These are phyloP conservation scores for Podosphaera aphanis DNA, from an alignment of 2,329 filamentous ascomycete genomes.

Conservation along the genomic window DNA sequence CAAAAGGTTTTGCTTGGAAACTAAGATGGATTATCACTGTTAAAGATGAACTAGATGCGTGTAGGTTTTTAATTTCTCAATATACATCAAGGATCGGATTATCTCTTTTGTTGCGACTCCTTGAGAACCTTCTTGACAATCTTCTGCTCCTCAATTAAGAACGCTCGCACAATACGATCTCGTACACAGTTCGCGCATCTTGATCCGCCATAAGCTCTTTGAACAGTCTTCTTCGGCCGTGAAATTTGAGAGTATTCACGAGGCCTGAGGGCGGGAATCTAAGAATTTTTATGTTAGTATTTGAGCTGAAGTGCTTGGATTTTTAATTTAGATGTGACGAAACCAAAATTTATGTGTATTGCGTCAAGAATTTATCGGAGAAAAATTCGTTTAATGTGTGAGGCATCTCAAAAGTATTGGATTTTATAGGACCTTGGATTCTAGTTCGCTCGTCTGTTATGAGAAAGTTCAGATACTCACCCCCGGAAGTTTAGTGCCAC, in stretches of 20 bases:
- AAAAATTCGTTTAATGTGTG: not conserved
- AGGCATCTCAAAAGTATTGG: not conserved
- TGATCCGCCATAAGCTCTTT: slow-evolving; percentile 93
- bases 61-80: too few relatives aligned
- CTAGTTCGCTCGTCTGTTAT: not conserved
- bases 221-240: slow-evolving; percentile 97
- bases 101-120: slow-evolving; percentile 58
- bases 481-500: slow-evolving; percentile 87
- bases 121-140: slow-evolving; percentile 99
- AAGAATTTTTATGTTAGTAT: not conserved
- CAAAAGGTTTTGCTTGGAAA: too few relatives aligned
- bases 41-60: too few relatives aligned
- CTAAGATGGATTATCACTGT: too few relatives aligned
- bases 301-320: not conserved
- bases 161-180: slow-evolving; percentile 91
- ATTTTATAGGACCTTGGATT: not conserved
- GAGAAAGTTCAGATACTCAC: slow-evolving; percentile 39
- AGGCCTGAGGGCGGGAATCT: slow-evolving; percentile 91
- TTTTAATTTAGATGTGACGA: not conserved
- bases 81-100: not conserved
- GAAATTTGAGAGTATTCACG: slow-evolving; percentile 95
- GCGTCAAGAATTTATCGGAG: not conserved
- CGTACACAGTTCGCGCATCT: slow-evolving; percentile 97
- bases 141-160: slow-evolving; percentile 99
- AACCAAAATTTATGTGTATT: not conserved